Percentiles rank a stretch among this genome's conserved stretches.
Evolutionary conservation across 108 stramenopile species (phyloP).

Genomic region (Ochromonas danica): DNA sequence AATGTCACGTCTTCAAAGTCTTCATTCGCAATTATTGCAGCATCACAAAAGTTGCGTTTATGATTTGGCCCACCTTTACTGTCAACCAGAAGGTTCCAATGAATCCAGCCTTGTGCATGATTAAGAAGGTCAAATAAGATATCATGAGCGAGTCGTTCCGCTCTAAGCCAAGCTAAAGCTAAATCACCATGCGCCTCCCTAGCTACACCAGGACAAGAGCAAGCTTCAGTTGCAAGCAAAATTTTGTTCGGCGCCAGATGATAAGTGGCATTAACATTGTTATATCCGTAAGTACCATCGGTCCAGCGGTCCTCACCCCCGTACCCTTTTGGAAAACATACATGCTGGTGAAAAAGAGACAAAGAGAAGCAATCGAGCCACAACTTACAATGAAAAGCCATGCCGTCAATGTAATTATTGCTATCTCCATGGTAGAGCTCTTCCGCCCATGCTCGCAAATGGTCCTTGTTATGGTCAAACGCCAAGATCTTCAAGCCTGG

Average conservation of each 20-base stretch:
- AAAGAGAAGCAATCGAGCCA: neutral
- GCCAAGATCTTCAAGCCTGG: conserved; percentile 77
- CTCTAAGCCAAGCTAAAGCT: conserved; percentile 53
- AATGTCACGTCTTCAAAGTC: conserved; percentile 53
- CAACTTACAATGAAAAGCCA: conserved; percentile 76
- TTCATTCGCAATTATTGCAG: conserved; percentile 58
- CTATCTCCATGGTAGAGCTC: conserved; percentile 55
- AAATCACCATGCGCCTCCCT: too few species aligned
- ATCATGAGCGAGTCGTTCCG: conserved; percentile 83
- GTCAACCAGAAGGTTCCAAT: conserved; percentile 76
- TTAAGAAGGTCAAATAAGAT: conserved; percentile 83
- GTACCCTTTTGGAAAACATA: conserved; percentile 59
- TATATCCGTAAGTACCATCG: conserved; percentile 77
- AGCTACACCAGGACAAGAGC: too few species aligned
- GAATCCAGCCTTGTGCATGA: conserved; percentile 81
- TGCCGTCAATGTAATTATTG: conserved; percentile 75
- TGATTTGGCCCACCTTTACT: conserved; percentile 84
- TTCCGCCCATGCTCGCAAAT: conserved; percentile 67
- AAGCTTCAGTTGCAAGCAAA: conserved; percentile 47
- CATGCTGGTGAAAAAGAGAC: neutral
- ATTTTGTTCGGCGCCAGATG: conserved; percentile 47
- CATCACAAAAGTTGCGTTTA: conserved; percentile 83
- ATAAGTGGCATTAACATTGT: conserved; percentile 60
- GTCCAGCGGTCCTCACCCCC: conserved; percentile 72
- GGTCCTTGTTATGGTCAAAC: conserved; percentile 96